phyloP scores from a whole-genome alignment of 176 grass and related monocot genomes.

The Metroxylon sagu region DNA sequence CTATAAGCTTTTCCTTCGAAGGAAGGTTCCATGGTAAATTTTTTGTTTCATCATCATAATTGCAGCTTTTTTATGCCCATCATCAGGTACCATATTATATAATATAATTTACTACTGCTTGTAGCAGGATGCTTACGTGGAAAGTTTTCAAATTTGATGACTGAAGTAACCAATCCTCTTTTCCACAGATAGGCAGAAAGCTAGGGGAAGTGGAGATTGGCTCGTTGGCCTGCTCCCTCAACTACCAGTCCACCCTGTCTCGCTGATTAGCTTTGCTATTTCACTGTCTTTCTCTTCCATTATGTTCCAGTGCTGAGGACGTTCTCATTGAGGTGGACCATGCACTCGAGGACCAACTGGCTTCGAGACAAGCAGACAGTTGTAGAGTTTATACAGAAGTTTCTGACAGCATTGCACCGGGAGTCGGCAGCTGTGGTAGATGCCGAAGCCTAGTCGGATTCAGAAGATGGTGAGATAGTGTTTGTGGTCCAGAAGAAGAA shows the following conservation, averaged over 20 bases:
- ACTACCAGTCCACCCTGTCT: conserved; percentile 71
- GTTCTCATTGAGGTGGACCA: conserved; percentile 90
- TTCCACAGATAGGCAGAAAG: conserved; percentile 80
- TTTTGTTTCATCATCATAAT: too few species aligned
- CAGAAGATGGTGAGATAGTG: conserved; percentile 68
- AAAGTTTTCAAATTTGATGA: too few species aligned
- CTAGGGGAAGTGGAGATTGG: conserved; percentile 71
- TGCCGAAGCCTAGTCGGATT: conserved; percentile 50
- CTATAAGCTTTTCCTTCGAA: too few species aligned
- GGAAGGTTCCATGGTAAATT: too few species aligned
- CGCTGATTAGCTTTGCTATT: conserved; percentile 24
- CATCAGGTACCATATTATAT: too few species aligned
- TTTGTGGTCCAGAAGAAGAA: conserved; percentile 83
- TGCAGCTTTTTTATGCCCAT: too few species aligned
- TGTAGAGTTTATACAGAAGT: conserved; percentile 78
- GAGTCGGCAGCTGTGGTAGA: conserved; percentile 54
- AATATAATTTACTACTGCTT: too few species aligned
- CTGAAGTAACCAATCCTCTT: not conserved
- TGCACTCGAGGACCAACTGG: conserved; percentile 69
- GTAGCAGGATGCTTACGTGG: too few species aligned
- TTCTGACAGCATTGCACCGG: conserved; percentile 63
- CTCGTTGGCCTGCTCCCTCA: conserved; percentile 87
- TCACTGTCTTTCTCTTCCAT: too few species aligned
- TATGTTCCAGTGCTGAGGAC: conserved; percentile 78
- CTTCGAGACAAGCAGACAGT: conserved; percentile 66